Evolutionary conservation across 2,329 filamentous ascomycete genomes (phyloP).

Genomic region (Arthrobotrys sphaeroides): DNA sequence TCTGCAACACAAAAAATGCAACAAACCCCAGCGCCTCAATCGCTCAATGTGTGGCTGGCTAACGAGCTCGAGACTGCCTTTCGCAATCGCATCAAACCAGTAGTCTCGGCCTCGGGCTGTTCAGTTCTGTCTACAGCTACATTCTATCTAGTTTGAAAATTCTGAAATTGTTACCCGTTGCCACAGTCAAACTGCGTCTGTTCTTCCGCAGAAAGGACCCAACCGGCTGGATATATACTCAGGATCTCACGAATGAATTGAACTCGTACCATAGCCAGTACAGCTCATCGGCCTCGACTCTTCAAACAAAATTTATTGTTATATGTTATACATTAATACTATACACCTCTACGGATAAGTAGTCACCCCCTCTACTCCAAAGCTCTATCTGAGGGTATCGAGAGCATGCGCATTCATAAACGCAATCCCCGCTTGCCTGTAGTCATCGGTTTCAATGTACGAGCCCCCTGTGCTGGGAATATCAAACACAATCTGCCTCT

Average conservation of each 20-base stretch:
- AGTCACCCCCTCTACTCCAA: neutral
- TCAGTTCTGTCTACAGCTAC: too few species aligned
- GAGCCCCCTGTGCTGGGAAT: conserved; percentile 58
- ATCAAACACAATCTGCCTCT: conserved; percentile 60
- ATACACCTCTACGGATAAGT: neutral
- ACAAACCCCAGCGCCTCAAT: conserved; percentile 21
- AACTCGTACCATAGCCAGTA: neutral
- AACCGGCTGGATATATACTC: too few species aligned
- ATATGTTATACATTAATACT: conserved; percentile 1
- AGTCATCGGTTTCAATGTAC: conserved; percentile 60
- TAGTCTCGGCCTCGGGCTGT: too few species aligned
- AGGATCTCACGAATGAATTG: neutral
- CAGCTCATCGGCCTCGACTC: too few species aligned
- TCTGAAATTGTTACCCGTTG: too few species aligned
- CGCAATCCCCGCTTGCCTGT: conserved; percentile 59
- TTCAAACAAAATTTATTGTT: neutral
- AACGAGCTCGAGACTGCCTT: too few species aligned
- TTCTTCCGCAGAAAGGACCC: too few species aligned
- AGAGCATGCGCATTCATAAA: conserved; percentile 58
- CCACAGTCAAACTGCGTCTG: too few species aligned
- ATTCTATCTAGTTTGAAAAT: too few species aligned
- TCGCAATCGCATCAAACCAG: too few species aligned
- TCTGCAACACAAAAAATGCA: conserved; percentile 50
- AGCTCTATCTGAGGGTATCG: conserved; percentile 23
- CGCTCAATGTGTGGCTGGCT: too few species aligned